Base-by-base conservation (phyloP, 2,329 filamentous ascomycete species). In the Cladosporium halotolerans region DNA sequence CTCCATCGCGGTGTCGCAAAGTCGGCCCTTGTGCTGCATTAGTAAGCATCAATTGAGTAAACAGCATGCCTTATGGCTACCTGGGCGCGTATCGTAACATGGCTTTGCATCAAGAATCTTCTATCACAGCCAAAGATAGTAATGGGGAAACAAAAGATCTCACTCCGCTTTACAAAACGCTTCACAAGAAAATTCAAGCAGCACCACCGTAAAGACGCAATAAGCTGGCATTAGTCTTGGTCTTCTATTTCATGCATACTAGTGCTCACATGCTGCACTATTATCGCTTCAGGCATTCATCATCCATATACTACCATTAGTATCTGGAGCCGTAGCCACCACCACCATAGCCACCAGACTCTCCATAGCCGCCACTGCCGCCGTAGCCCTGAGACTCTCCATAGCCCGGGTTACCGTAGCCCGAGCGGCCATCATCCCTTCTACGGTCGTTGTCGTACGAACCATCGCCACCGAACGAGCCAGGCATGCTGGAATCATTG, bases 391-490 rank as follows among this genome's bases (percentile, higher is more conserved):
- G 41, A 11, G 53, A 16, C 19, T 52, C 13, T n/a, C 48, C 57
- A 14, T 51, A 43, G n/a, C 55, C 19, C 31, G 52, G 31, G 41
- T 53, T 39, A 10, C 47, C 43, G 19, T 56, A 55, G 11, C 55
- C 41, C 3, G 45, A 44, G 28, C 49, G 43, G 3, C 53, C 55
- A 39, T 38, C 45, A 9, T 51, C 14, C 13, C 48, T 51, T 40
- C 48, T 51, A 16, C 48, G 48, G 8, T 39, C 40, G 14, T 32
- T 14, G 9, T 38, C 48, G 9, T 44, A 51, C 11, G 31, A 43
- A 9, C 56, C 57, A 18, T 56, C 58, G 4, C 53, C 60, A 16
- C 59, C 56, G 49, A 58, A 59, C n/a, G 54, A 56, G 5, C 58
- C 57, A 28, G 54, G 55, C 57, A 60, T 58, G 40, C 54, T 36